Percentiles rank a stretch among this genome's conserved stretches.
Conservation (phyloP, 31 red algal genomes). For the Bonnemaisonia californica region DNA sequence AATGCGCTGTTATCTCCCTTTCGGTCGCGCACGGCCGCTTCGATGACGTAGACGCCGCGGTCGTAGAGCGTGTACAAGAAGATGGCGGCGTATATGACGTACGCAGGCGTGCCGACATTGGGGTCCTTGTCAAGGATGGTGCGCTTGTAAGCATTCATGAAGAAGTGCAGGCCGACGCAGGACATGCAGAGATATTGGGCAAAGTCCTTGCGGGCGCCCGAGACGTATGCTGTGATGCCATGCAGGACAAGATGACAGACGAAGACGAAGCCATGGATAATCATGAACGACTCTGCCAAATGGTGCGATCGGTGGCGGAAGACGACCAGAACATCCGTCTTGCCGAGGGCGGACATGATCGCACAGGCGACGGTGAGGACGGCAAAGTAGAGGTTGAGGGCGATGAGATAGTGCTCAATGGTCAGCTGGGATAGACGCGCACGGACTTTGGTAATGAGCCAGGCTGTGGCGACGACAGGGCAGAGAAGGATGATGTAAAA, state of each 20-base stretch:
- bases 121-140: slow-evolving; percentile 72
- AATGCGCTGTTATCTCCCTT: slow-evolving; percentile 41
- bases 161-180: slow-evolving; percentile 70
- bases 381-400: slow-evolving; percentile 71
- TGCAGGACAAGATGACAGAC: slow-evolving; percentile 58
- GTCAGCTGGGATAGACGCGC: slow-evolving; percentile 57
- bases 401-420: slow-evolving; percentile 63
- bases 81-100: slow-evolving; percentile 56
- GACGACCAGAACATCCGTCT: slow-evolving; percentile 62
- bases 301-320: slow-evolving; percentile 59
- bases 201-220: slow-evolving; percentile 58
- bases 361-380: slow-evolving; percentile 51
- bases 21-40: slow-evolving; percentile 45
- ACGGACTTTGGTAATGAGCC: slow-evolving; percentile 55
- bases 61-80: slow-evolving; percentile 75
- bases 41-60: slow-evolving; percentile 53
- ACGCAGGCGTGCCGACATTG: slow-evolving; percentile 61
- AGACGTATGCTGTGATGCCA: slow-evolving; percentile 58
- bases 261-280: slow-evolving; percentile 63
- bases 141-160: slow-evolving; percentile 70
- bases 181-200: slow-evolving; percentile 70
- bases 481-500: slow-evolving; percentile 70
- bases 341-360: slow-evolving; percentile 49
- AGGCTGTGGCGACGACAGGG: slow-evolving; percentile 43
- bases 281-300: slow-evolving; percentile 66